Conservation (phyloP, 805 yeast species). For the Isabelozyma heimii region DNA sequence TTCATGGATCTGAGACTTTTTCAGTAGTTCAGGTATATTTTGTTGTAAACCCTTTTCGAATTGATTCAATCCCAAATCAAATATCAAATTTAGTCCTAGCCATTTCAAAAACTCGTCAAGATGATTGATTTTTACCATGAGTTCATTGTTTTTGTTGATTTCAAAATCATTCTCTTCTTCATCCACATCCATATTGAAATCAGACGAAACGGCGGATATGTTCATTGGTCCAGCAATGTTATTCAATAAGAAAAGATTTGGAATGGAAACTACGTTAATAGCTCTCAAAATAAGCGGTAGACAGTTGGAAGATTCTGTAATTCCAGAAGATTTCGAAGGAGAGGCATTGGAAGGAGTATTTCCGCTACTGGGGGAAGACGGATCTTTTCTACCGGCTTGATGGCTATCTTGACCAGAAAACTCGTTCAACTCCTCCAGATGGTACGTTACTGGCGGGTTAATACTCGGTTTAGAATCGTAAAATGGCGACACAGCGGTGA, state of each 20-base stretch:
- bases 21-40: slow-evolving; percentile 1
- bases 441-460: neutral
- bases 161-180: slow-evolving; percentile 35
- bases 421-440: neutral
- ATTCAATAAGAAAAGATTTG: slow-evolving; percentile 45
- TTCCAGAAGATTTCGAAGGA: slow-evolving; percentile 5
- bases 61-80: slow-evolving; percentile 29
- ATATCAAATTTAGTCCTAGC: slow-evolving; percentile 41
- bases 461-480: neutral
- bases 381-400: neutral
- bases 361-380: neutral
- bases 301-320: slow-evolving; percentile 51
- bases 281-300: slow-evolving; percentile 66
- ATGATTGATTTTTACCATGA: slow-evolving; percentile 23
- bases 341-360: neutral
- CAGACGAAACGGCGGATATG: slow-evolving; percentile 13
- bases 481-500: neutral
- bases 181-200: slow-evolving; percentile 31
- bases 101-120: slow-evolving; percentile 34
- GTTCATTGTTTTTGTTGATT: slow-evolving; percentile 23
- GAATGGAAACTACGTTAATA: slow-evolving; percentile 62
- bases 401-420: neutral
- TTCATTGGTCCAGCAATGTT: slow-evolving; percentile 20
- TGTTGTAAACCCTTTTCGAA: slow-evolving; percentile 10
- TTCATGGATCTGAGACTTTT: neutral